Percentiles rank a stretch among this genome's conserved stretches.
These are phyloP conservation scores for Candida broadrunensis DNA, from an alignment of 805 yeast genomes.

Conservation along the genomic window DNA sequence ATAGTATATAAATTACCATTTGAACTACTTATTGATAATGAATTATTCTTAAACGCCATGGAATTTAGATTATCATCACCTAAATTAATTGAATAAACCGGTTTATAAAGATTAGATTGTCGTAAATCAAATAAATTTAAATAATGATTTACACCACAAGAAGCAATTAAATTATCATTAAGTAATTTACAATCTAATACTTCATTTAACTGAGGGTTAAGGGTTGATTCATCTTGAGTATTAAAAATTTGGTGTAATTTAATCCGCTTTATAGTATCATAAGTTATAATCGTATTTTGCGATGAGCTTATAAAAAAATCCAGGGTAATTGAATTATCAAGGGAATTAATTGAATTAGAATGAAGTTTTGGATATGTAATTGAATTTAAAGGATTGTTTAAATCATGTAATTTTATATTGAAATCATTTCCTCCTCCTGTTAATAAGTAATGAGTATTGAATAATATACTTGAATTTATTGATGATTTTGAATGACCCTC, in stretches of 20 bases:
- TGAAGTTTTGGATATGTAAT: background rate
- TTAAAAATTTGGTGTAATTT: background rate
- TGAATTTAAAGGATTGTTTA: background rate
- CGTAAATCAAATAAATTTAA: constrained; percentile 23
- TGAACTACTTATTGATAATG: constrained; percentile 17
- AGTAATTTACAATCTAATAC: constrained; percentile 14
- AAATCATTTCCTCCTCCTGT: background rate
- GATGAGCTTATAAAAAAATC: background rate
- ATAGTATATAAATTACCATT: constrained; percentile 18
- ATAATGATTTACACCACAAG: constrained; percentile 23
- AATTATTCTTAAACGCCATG: constrained; percentile 10
- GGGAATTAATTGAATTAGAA: background rate
- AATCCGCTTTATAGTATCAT: background rate
- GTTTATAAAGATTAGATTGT: constrained; percentile 1
- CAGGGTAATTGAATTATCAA: background rate
- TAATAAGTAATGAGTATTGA: background rate
- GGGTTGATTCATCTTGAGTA: background rate
- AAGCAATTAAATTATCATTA: constrained; percentile 14
- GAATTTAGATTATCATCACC: constrained; percentile 24
- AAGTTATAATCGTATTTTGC: background rate
- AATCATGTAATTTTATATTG: background rate
- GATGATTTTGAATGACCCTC: background rate
- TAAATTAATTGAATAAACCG: constrained; percentile 13
- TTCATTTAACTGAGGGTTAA: background rate
- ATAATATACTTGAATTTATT: background rate